Base-by-base conservation (phyloP, 257 asterid species). In the Rauvolfia tetraphylla region DNA sequence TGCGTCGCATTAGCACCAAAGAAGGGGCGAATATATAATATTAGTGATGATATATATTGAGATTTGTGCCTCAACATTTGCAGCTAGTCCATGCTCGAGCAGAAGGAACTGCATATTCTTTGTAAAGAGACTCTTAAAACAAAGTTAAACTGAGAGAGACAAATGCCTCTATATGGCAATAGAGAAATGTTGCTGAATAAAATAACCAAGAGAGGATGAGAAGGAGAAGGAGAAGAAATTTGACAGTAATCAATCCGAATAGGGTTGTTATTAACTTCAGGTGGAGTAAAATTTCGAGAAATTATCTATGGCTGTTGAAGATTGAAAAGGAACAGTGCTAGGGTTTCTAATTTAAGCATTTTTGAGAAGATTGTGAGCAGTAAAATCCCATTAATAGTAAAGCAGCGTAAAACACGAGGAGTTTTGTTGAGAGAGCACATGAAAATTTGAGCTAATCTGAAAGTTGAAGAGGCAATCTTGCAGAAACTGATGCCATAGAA, bases 341-440 rank as follows among this genome's bases (percentile, higher is more conserved):
- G 83, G 83, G 83, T 74, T 79, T 68, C 78, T 68, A 58, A 68
- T 68, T 56, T 54, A 42, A 67, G 75, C 58, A 51, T 34, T 66
- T 72, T 53, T 15, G 27, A 17, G 22, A 73, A 41, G 3, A 31
- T 25, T 14, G 2, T 15, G 10, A 31, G 34, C 18, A 41, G 23
- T 38, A 51, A 33, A 31, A n/a, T 31, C 11, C 17, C 54, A 53
- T 14, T 23, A 51, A 38, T 46, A 22, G 78, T 62, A 51, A 29
- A 13, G 53, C 10, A 41, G 29, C 59, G 15, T 58, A 20, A 13
- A 62, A 56, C 46, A 68, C 70, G 70, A 69, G 71, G 62, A 27
- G 14, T 38, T 44, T 23, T 39, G 53, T 39, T 7, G 39, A 25
- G 7, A 54, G 54, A 58, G 22, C 31, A 18, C 69, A 39, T 53